Base-by-base conservation (phyloP, 257 asterid species). In the Rehmannia glutinosa region DNA sequence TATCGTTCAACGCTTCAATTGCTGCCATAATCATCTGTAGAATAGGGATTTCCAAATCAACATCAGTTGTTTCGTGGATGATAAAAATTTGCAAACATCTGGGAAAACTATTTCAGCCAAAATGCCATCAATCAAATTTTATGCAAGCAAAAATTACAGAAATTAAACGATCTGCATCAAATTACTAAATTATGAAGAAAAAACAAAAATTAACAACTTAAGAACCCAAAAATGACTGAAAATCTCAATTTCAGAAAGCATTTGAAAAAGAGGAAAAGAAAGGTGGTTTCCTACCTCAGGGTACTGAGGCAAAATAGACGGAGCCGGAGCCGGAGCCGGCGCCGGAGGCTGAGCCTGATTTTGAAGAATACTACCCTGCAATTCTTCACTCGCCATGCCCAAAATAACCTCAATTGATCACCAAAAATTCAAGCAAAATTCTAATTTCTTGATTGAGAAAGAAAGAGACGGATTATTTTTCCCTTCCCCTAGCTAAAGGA, bases 11-110 rank as follows among this genome's bases (percentile, higher is more conserved):
- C 19, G 78, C 81, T 21, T 87, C 88, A 0, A 91, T 83, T 27
- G 96, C 91, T 3, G 75, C 64, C 69, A 91, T 13, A 39, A 89
- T 89, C 90, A 91, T 79, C 96, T 91, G 71, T 9, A 27, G 0
- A n/a, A 51, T 10, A 43, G 46, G 2, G 1, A 41, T n/a, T n/a
- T n/a, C n/a, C n/a, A n/a, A n/a, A n/a, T n/a, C n/a, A n/a, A n/a
- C n/a, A n/a, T n/a, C n/a, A n/a, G n/a, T n/a, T n/a, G n/a, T n/a
- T n/a, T n/a, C n/a, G n/a, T n/a, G n/a, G n/a, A n/a, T n/a, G n/a
- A n/a, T n/a, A n/a, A n/a, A n/a, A n/a, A n/a, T n/a, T n/a, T n/a
- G n/a, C n/a, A n/a, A n/a, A n/a, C n/a, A n/a, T n/a, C n/a, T n/a
- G n/a, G n/a, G n/a, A n/a, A n/a, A n/a, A n/a, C n/a, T n/a, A n/a